Evolutionary conservation across 108 stramenopile genomes (phyloP).

Genomic region (Nitzschia sp.): DNA sequence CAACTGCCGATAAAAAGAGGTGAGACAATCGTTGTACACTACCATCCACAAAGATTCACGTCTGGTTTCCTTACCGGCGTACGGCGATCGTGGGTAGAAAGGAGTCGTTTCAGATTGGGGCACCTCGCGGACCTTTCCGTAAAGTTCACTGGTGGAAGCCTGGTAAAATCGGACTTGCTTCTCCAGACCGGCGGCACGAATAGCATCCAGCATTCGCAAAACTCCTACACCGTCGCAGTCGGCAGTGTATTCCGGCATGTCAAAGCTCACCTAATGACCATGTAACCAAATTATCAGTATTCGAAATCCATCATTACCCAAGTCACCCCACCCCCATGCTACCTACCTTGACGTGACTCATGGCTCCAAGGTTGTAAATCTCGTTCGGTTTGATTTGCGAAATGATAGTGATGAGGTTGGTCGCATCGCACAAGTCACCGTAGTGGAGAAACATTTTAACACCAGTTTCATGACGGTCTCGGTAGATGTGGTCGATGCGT

Average conservation of each 20-base stretch:
- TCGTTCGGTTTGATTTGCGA: conserved; percentile 88
- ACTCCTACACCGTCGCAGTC: conserved; percentile 98
- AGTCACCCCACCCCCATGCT: no score
- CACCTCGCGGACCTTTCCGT: conserved; percentile 98
- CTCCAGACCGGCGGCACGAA: conserved; percentile 91
- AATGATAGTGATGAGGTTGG: conserved; percentile 94
- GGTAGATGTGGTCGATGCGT: conserved; percentile 98
- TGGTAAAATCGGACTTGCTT: conserved; percentile 91
- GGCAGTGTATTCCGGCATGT: conserved; percentile 99
- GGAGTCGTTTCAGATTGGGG: conserved; percentile 99
- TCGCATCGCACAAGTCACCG: conserved; percentile 98
- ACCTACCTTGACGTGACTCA: conserved; percentile 97
- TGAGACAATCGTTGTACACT: no score
- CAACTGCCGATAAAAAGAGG: conserved; percentile 90
- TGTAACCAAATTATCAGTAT: no score
- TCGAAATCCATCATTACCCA: no score
- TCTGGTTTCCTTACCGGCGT: conserved; percentile 68
- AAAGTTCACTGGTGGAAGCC: conserved; percentile 98
- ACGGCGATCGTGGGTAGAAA: conserved; percentile 99
- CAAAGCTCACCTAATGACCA: conserved; percentile 84
- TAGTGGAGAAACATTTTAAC: conserved; percentile 98
- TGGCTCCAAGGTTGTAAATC: conserved; percentile 99
- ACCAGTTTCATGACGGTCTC: conserved; percentile 93
- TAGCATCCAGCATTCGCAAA: conserved; percentile 97
- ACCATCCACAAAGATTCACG: no score